Evolutionary conservation across 108 stramenopile genomes (phyloP).

Genomic region (Nannochloropsis gaditana): DNA sequence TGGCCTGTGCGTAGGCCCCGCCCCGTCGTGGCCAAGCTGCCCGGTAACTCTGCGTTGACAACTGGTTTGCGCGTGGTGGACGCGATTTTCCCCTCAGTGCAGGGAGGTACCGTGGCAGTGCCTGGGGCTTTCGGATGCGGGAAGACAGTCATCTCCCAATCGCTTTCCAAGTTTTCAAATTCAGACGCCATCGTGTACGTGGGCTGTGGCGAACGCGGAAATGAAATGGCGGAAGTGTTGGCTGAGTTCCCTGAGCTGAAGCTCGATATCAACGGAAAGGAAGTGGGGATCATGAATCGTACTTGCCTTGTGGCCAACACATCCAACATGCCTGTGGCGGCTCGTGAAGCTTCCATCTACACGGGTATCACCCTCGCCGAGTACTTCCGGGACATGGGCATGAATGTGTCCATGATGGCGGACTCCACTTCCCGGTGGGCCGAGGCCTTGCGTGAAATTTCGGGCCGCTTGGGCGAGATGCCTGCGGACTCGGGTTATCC

Average conservation of each 20-base stretch:
- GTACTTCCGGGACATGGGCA: constrained; percentile 98
- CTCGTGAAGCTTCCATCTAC: constrained; percentile 99
- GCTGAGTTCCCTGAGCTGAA: constrained; percentile 99
- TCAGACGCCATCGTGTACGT: constrained; percentile 88
- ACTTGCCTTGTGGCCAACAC: constrained; percentile 99
- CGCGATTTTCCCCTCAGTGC: constrained; percentile 89
- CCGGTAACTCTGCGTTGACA: constrained; percentile 91
- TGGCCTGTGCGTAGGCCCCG: constrained; percentile 98
- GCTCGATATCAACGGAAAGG: constrained; percentile 73
- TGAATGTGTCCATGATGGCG: constrained; percentile 99
- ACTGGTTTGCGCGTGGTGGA: constrained; percentile 98
- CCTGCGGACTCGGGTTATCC: constrained; percentile 99
- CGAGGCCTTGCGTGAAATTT: constrained; percentile 99
- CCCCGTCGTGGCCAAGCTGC: constrained; percentile 94
- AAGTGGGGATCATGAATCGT: constrained; percentile 99
- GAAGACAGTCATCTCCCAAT: constrained; percentile 99
- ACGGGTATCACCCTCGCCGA: constrained; percentile 80
- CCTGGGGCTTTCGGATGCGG: constrained; percentile 99
- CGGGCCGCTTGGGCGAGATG: constrained; percentile 99
- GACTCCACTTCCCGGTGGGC: constrained; percentile 99
- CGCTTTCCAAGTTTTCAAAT: constrained; percentile 98
- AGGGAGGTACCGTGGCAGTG: constrained; percentile 98
- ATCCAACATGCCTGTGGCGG: constrained; percentile 99
- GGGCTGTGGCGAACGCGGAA: constrained; percentile 87
- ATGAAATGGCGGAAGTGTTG: constrained; percentile 99